These are phyloP conservation scores for Albugo candida DNA, from an alignment of 352 stramenopile species.

Conservation along the genomic window DNA sequence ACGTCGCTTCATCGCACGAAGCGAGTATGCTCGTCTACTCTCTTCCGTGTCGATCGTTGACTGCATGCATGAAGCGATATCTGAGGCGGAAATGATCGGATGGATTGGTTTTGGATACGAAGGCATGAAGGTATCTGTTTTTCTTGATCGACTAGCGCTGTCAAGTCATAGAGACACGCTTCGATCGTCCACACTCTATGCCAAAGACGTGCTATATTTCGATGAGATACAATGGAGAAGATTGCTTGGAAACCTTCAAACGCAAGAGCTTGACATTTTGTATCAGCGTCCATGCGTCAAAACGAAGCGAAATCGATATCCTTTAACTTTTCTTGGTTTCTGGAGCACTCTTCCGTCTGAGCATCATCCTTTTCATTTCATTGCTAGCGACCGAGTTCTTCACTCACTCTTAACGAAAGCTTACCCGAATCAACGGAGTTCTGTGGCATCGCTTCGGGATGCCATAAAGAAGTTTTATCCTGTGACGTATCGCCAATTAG, in stretches of 20 bases:
- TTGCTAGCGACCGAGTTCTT: slow-evolving; percentile 26
- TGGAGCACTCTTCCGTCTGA: slow-evolving; percentile 3
- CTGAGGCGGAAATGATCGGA: slow-evolving; percentile 10
- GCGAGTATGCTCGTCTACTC: slow-evolving; percentile 11
- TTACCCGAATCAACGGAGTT: slow-evolving; percentile 53
- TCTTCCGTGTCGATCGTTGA: slow-evolving; percentile 24
- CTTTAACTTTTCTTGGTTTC: too few species aligned
- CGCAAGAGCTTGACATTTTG: too few species aligned
- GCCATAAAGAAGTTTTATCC: slow-evolving; percentile 24
- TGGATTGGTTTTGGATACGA: slow-evolving; percentile 61
- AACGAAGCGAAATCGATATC: too few species aligned
- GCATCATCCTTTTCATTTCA: slow-evolving; percentile 44
- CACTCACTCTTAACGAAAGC: slow-evolving; percentile 30
- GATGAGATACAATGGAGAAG: too few species aligned
- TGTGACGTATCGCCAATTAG: slow-evolving; percentile 49
- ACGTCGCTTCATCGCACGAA: slow-evolving; percentile 22
- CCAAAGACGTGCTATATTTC: too few species aligned
- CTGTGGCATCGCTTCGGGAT: slow-evolving; percentile 25
- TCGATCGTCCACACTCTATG: slow-evolving; percentile 5
- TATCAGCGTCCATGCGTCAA: too few species aligned
- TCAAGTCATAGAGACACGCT: slow-evolving; percentile 23
- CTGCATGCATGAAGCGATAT: slow-evolving; percentile 11
- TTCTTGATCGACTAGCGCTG: slow-evolving; percentile 38
- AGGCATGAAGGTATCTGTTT: slow-evolving; percentile 30
- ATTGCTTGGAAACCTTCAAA: too few species aligned